Conservation (phyloP, 2,329 filamentous ascomycete genomes). For the Scedosporium apiospermum region DNA sequence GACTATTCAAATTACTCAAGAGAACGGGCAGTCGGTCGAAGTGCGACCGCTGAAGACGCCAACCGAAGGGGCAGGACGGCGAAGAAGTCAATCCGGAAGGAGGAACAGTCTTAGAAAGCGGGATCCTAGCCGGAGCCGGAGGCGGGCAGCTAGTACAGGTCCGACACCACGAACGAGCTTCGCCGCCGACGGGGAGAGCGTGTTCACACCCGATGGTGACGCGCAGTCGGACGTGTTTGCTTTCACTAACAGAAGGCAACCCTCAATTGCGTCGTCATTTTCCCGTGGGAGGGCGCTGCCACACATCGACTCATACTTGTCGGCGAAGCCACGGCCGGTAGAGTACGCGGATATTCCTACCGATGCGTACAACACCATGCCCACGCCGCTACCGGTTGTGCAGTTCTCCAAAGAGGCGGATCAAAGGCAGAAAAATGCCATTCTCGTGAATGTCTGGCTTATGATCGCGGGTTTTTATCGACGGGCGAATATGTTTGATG, state of each 20-base stretch:
- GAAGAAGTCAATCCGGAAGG: constrained; percentile 36
- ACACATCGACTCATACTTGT: constrained; percentile 35
- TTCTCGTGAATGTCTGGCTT: constrained; percentile 76
- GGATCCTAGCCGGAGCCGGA: constrained; percentile 29
- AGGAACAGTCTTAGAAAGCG: constrained; percentile 18
- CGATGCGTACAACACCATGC: constrained; percentile 32
- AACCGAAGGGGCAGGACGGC: constrained; percentile 22
- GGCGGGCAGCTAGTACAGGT: constrained; percentile 33
- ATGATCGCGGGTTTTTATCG: constrained; percentile 84
- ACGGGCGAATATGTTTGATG: constrained; percentile 68
- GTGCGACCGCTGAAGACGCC: constrained; percentile 22
- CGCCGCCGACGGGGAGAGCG: constrained; percentile 37
- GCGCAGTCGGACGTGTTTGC: constrained; percentile 33
- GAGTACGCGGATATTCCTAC: constrained; percentile 29
- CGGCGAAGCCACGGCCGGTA: constrained; percentile 28
- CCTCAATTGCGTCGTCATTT: constrained; percentile 30
- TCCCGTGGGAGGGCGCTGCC: constrained; percentile 32
- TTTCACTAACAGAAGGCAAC: constrained; percentile 28
- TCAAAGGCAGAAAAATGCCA: constrained; percentile 36
- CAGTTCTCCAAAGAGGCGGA: constrained; percentile 46
- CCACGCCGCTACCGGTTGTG: constrained; percentile 39
- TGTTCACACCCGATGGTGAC: constrained; percentile 38
- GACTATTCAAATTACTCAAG: constrained; percentile 67
- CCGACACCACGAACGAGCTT: constrained; percentile 29
- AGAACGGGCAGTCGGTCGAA: constrained; percentile 37